Evolutionary conservation across 2,329 filamentous ascomycete species (phyloP), one percentile per base, ranked within the genome.

Genomic region (Phialemoniopsis sp.): DNA sequence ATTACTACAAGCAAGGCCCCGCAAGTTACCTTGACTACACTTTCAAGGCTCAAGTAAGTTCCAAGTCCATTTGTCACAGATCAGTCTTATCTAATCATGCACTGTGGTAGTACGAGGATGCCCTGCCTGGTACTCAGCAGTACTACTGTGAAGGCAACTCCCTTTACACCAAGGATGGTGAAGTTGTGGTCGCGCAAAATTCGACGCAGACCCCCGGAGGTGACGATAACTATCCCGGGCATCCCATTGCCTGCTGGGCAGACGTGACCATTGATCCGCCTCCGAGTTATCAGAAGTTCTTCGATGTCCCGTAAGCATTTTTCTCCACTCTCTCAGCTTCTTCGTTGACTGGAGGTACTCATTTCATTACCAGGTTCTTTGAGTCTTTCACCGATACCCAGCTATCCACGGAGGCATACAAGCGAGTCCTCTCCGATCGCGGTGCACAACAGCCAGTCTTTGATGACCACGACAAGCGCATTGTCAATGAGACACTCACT

Each of bases 91-190:
- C n/a, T n/a, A n/a, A n/a, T n/a, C n/a, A n/a, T n/a, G n/a, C n/a
- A n/a, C n/a, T n/a, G n/a, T 19, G 28, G 5, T 21, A 42, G 41
- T 60, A 57, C 32, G 58, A 60, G 39, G 55, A 61, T 32, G 47
- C 49, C n/a, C 42, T 56, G 15, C 56, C 56, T 1, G 58, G 58
- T 4, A 50, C 47, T 9, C 58, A 61, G 35, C 53, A 55, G 16
- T 61, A 61, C 34, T 50, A 59, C 43, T 61, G 58, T 40, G 49
- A 46, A 3, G 57, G 57, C 5, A 61, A 61, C 43, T 55, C 56
- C 2, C 58, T 60, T 52, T 48, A 47, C 5, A 52, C 52, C 10
- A 35, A 17, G 18, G n/a, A n/a, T n/a, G n/a, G n/a, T n/a, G n/a
- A n/a, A n/a, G n/a, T 8, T 29, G 37, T 51, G 14, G 59, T 60